Evolutionary conservation across 2,329 filamentous ascomycete species (phyloP).

Genomic region (Phyllosticta capitalensis): DNA sequence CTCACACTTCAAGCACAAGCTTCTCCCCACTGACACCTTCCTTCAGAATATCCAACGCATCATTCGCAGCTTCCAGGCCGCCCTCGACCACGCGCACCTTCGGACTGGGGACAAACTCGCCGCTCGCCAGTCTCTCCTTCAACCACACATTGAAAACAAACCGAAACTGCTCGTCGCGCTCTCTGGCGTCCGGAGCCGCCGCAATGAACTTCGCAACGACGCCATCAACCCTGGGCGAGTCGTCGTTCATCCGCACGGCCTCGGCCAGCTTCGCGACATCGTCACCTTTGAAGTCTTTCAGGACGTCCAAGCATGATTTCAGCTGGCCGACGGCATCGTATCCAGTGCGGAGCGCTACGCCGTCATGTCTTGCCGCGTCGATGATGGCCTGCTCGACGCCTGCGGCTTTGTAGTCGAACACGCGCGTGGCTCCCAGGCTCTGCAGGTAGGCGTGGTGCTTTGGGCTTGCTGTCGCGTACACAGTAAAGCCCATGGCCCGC

Average conservation of each 20-base stretch:
- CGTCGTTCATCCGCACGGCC: slow-evolving; percentile 7
- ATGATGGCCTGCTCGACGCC: slow-evolving; percentile 6
- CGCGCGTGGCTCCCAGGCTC: slow-evolving; percentile 11
- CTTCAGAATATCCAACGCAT: slow-evolving; percentile 17
- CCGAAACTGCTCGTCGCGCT: slow-evolving; percentile 12
- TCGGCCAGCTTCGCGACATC: slow-evolving; percentile 13
- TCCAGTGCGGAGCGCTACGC: background rate
- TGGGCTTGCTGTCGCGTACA: slow-evolving; percentile 13
- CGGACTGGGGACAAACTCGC: slow-evolving; percentile 18
- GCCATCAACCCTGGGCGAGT: slow-evolving; percentile 12
- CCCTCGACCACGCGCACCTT: slow-evolving; percentile 15
- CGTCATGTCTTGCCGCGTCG: slow-evolving; percentile 11
- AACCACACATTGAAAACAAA: slow-evolving; percentile 16
- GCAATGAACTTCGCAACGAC: slow-evolving; percentile 15
- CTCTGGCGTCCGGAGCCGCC: slow-evolving; percentile 11
- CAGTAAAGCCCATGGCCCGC: slow-evolving; percentile 9
- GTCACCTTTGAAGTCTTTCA: slow-evolving; percentile 13
- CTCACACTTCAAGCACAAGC: slow-evolving; percentile 21
- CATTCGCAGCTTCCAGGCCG: slow-evolving; percentile 13
- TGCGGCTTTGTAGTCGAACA: slow-evolving; percentile 11
- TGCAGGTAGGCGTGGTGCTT: slow-evolving; percentile 10
- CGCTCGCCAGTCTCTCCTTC: slow-evolving; percentile 14
- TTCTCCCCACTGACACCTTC: slow-evolving; percentile 17
- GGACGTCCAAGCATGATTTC: slow-evolving; percentile 10
- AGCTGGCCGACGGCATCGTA: slow-evolving; percentile 5